Evolutionary conservation across 768 basidiomycete species (phyloP).

Genomic region (Mycena amicta): DNA sequence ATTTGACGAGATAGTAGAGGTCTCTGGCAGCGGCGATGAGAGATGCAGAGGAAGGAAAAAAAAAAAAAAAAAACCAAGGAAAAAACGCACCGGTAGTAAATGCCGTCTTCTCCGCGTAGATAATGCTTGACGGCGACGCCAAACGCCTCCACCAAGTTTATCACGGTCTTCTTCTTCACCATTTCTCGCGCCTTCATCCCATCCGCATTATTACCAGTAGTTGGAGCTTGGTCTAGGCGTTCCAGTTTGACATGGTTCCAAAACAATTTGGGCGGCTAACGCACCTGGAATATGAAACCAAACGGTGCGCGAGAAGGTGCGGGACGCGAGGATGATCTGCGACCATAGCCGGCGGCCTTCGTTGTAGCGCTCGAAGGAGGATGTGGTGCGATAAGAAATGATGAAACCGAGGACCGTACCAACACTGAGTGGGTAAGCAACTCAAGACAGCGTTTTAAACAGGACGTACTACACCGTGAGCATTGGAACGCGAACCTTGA

Average conservation of each 20-base stretch:
- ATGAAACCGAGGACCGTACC: slow-evolving; percentile 78
- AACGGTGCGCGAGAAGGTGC: slow-evolving; percentile 60
- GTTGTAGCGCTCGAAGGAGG: slow-evolving; percentile 77
- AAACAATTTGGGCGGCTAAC: background rate
- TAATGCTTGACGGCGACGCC: slow-evolving; percentile 72
- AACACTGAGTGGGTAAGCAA: slow-evolving; percentile 27
- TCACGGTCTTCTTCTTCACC: slow-evolving; percentile 68
- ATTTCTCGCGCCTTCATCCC: slow-evolving; percentile 48
- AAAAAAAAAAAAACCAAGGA: background rate
- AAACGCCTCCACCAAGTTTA: slow-evolving; percentile 70
- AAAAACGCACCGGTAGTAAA: slow-evolving; percentile 39
- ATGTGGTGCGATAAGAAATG: slow-evolving; percentile 70
- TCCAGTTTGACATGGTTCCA: slow-evolving; percentile 30
- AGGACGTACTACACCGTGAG: too few species aligned
- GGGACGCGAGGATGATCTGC: slow-evolving; percentile 60
- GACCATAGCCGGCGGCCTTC: slow-evolving; percentile 73
- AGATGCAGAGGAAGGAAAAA: background rate
- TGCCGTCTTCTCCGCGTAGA: slow-evolving; percentile 52
- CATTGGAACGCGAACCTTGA: slow-evolving; percentile 43
- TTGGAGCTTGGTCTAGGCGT: slow-evolving; percentile 15
- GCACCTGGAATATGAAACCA: slow-evolving; percentile 75
- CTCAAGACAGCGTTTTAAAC: too few species aligned
- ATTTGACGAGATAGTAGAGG: slow-evolving; percentile 71
- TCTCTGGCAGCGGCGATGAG: slow-evolving; percentile 39
- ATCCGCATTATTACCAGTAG: slow-evolving; percentile 22